phyloP scores from a whole-genome alignment of 2,329 filamentous ascomycete species.

The Phyllosticta citribraziliensis region DNA sequence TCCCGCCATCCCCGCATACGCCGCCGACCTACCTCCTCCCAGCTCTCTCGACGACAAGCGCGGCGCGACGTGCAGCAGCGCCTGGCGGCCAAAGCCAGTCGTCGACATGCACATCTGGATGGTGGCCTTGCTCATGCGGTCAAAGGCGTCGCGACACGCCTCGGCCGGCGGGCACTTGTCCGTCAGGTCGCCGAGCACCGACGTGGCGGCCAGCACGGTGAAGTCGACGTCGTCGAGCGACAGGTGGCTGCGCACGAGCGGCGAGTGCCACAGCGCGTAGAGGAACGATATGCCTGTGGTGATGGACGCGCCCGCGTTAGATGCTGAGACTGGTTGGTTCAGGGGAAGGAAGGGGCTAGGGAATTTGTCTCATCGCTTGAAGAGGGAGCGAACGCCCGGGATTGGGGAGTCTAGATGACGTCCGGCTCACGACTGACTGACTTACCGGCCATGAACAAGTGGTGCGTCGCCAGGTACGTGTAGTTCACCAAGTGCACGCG shows the following conservation, averaged over 20 bases:
- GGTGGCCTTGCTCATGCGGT: conserved; percentile 88
- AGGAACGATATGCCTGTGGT: conserved; percentile 69
- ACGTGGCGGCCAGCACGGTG: conserved; percentile 85
- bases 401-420: not conserved
- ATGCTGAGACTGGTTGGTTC: too few relatives aligned
- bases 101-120: conserved; percentile 89
- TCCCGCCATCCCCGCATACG: not conserved
- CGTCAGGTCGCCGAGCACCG: conserved; percentile 81
- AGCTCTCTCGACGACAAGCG: too few relatives aligned
- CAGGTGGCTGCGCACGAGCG: conserved; percentile 73
- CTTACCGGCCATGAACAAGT: conserved; percentile 90
- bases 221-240: conserved; percentile 97
- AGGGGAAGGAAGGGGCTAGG: too few relatives aligned
- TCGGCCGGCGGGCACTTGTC: conserved; percentile 93
- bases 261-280: conserved; percentile 95
- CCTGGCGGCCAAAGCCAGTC: conserved; percentile 59
- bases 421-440: conserved; percentile 1
- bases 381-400: too few relatives aligned
- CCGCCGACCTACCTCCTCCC: not conserved
- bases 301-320: too few relatives aligned
- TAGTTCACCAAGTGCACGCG: conserved; percentile 85
- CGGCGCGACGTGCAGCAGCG: conserved; percentile 5
- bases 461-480: conserved; percentile 89
- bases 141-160: conserved; percentile 88
- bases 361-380: too few relatives aligned